Conservation (phyloP, 2,329 filamentous ascomycete genomes). For the Aspergillus flavus region DNA sequence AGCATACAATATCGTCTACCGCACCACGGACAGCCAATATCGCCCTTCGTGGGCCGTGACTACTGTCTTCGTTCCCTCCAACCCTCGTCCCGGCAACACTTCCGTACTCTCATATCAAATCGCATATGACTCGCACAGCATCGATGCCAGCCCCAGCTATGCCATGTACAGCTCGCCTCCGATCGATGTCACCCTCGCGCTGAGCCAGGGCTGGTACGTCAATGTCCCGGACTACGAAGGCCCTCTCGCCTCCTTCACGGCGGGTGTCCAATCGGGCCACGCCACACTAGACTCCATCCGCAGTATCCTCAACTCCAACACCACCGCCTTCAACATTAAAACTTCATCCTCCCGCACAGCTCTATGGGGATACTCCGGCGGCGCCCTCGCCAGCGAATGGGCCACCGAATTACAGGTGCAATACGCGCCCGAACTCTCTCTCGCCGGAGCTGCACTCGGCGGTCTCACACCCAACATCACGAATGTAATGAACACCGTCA, state of each 20-base stretch:
- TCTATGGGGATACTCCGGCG: slow-evolving; percentile 24
- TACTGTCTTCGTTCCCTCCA: slow-evolving; percentile 38
- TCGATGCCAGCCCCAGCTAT: slow-evolving; percentile 28
- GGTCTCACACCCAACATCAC: slow-evolving; percentile 34
- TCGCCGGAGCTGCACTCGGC: slow-evolving; percentile 33
- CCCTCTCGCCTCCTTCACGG: slow-evolving; percentile 44
- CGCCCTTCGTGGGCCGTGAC: slow-evolving; percentile 31
- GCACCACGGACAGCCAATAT: slow-evolving; percentile 22
- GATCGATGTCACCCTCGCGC: slow-evolving; percentile 35
- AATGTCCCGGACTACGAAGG: slow-evolving; percentile 52
- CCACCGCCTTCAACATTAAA: slow-evolving; percentile 29
- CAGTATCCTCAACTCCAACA: slow-evolving; percentile 32
- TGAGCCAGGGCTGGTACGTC: slow-evolving; percentile 51
- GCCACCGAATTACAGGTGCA: slow-evolving; percentile 18
- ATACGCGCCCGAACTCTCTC: slow-evolving; percentile 20
- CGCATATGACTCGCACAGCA: slow-evolving; percentile 27
- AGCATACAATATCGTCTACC: slow-evolving; percentile 22
- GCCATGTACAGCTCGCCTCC: slow-evolving; percentile 19
- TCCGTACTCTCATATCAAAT: slow-evolving; percentile 45
- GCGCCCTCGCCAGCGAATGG: slow-evolving; percentile 17
- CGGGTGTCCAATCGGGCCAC: slow-evolving; percentile 46
- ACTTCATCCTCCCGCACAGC: slow-evolving; percentile 17
- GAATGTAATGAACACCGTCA: slow-evolving; percentile 25
- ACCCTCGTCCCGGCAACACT: slow-evolving; percentile 21
- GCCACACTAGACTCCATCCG: slow-evolving; percentile 48